Conservation (phyloP, 306 rosid species). For the Ormosia emarginata region DNA sequence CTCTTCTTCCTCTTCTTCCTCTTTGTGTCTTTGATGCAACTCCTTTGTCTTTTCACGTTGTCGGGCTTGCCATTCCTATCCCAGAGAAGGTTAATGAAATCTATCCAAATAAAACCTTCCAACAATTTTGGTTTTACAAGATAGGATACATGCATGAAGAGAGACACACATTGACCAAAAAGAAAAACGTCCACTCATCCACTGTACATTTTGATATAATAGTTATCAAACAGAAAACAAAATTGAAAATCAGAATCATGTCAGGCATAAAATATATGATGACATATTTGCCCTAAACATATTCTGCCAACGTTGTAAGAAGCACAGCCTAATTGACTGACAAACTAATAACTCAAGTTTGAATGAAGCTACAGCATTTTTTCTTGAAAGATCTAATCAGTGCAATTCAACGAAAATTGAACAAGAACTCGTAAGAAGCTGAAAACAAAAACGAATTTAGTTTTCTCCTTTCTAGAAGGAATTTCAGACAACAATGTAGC, state of each 20-base stretch:
- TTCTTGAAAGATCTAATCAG: neutral
- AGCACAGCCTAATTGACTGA: neutral
- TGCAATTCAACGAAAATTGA: neutral
- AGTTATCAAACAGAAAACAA: neutral
- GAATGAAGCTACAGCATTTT: neutral
- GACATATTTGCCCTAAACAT: neutral
- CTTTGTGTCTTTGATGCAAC: conserved; percentile 46
- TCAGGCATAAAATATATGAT: neutral
- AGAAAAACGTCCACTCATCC: neutral
- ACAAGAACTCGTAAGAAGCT: neutral
- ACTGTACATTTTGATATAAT: neutral
- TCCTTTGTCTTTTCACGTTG: conserved; percentile 74
- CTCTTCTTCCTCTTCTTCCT: conserved; percentile 88
- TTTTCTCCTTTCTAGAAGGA: neutral
- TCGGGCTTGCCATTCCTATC: conserved; percentile 91
- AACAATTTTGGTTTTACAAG: neutral
- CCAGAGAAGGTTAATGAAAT: conserved; percentile 31
- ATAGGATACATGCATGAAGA: neutral
- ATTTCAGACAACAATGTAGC: neutral
- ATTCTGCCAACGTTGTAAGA: neutral
- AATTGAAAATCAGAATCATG: neutral
- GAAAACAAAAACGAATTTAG: neutral
- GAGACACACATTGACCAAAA: neutral
- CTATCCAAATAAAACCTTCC: conserved; percentile 26
- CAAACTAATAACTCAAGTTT: neutral